A percentile compares a stretch with the other conserved stretches of the same genome.
phyloP scores from a whole-genome alignment of 2,329 filamentous ascomycete genomes.

The Ophiostoma novo-ulmi region DNA sequence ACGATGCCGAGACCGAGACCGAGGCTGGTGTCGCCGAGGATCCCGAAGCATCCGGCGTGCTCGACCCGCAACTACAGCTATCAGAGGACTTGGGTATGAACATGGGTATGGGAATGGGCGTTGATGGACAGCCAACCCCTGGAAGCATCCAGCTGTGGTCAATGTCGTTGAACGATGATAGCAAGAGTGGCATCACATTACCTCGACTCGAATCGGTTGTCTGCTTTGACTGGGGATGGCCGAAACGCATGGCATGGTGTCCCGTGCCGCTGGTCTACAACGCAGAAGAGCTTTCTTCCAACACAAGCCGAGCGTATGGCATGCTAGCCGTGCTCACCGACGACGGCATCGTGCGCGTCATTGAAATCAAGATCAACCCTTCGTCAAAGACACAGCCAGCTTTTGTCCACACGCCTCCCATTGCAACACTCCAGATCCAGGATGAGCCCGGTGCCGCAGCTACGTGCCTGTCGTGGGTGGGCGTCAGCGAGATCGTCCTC shows the following conservation, averaged over 20 bases:
- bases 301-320: slow-evolving; percentile 35
- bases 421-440: slow-evolving; percentile 42
- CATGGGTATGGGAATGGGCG: background rate
- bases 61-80: slow-evolving; percentile 4
- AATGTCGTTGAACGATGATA: slow-evolving; percentile 37
- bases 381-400: background rate
- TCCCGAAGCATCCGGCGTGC: background rate
- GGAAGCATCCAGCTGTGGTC: slow-evolving; percentile 52
- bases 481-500: slow-evolving; percentile 50
- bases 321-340: slow-evolving; percentile 47
- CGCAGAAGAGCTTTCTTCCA: slow-evolving; percentile 26
- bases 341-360: slow-evolving; percentile 48
- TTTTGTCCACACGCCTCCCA: slow-evolving; percentile 38
- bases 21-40: too few relatives aligned
- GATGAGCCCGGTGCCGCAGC: slow-evolving; percentile 46
- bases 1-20: slow-evolving; percentile 36
- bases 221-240: slow-evolving; percentile 49
- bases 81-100: background rate
- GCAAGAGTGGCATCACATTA: background rate
- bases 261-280: slow-evolving; percentile 38
- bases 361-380: slow-evolving; percentile 41
- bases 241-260: slow-evolving; percentile 50
- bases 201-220: slow-evolving; percentile 37
- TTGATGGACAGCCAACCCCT: slow-evolving; percentile 32
- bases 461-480: slow-evolving; percentile 52